Evolutionary conservation across 1,284 basidiomycete genomes (phyloP).

Genomic region (Ceratobasidium sp.): DNA sequence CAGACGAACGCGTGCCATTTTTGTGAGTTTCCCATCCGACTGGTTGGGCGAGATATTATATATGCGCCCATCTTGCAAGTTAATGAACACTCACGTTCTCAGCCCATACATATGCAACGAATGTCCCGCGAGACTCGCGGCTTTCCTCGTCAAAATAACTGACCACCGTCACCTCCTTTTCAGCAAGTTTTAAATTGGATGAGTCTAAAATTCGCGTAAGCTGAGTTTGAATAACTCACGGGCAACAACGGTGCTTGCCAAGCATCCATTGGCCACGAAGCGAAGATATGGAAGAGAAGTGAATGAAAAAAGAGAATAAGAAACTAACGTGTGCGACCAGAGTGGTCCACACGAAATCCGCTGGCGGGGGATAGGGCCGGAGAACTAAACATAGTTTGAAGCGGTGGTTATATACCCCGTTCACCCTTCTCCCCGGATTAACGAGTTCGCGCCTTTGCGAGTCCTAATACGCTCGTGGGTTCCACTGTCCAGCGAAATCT

Average conservation of each 20-base stretch:
- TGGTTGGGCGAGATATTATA: neutral
- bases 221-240: slow-evolving; percentile 18
- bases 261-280: slow-evolving; percentile 10
- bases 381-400: neutral
- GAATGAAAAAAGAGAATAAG: slow-evolving; percentile 13
- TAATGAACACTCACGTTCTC: slow-evolving; percentile 16
- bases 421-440: slow-evolving; percentile 1
- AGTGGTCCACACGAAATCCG: slow-evolving; percentile 36
- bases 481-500: too few relatives aligned
- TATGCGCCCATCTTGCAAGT: too few relatives aligned
- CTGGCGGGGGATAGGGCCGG: slow-evolving; percentile 38
- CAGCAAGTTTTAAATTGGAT: slow-evolving; percentile 5
- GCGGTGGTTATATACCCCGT: neutral
- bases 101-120: neutral
- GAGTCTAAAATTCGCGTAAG: slow-evolving; percentile 14
- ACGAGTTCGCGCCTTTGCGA: neutral
- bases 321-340: slow-evolving; percentile 26
- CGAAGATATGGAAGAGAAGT: neutral
- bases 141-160: slow-evolving; percentile 29
- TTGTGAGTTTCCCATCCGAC: slow-evolving; percentile 22
- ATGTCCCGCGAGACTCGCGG: slow-evolving; percentile 4
- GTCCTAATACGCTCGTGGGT: too few relatives aligned
- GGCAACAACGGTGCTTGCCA: too few relatives aligned
- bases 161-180: slow-evolving; percentile 25
- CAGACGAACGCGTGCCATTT: slow-evolving; percentile 23